phyloP scores from a whole-genome alignment of 176 grass and related monocot species.

The Ensete glaucum region DNA sequence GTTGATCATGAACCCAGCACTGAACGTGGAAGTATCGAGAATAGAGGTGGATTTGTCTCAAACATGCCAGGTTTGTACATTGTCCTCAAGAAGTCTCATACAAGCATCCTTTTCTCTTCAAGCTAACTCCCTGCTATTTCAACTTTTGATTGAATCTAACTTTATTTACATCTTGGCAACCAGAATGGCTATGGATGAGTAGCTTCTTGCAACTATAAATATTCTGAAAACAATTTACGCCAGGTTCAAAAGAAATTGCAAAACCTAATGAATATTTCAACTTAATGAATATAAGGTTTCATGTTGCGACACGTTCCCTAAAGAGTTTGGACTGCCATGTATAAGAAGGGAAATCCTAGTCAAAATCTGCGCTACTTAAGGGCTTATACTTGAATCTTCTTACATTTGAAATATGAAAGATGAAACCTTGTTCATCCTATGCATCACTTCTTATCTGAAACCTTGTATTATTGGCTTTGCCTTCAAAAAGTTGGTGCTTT shows the following conservation, averaged over 20 bases:
- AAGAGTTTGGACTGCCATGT: too few species aligned
- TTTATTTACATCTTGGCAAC: neutral
- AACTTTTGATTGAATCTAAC: neutral
- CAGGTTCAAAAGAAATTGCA: neutral
- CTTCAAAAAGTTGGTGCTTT: too few species aligned
- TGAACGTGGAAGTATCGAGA: slow-evolving; percentile 68
- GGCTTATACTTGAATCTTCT: neutral
- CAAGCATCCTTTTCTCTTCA: neutral
- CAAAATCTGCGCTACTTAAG: too few species aligned
- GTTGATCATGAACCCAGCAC: slow-evolving; percentile 73
- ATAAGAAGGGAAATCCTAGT: too few species aligned
- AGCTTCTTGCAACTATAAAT: neutral
- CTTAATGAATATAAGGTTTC: too few species aligned
- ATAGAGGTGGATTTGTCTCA: slow-evolving; percentile 85
- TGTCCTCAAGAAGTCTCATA: neutral
- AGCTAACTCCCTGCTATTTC: neutral
- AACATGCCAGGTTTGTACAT: slow-evolving; percentile 67
- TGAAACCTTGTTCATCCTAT: too few species aligned
- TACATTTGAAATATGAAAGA: neutral
- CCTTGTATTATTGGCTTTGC: too few species aligned
- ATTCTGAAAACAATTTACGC: neutral
- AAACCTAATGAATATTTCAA: neutral
- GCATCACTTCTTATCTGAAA: neutral
- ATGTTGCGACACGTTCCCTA: too few species aligned
- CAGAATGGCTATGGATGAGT: neutral